These are phyloP conservation scores for Fusarium sterilihyphosum DNA, from an alignment of 2,329 filamentous ascomycete species.

Conservation along the genomic window DNA sequence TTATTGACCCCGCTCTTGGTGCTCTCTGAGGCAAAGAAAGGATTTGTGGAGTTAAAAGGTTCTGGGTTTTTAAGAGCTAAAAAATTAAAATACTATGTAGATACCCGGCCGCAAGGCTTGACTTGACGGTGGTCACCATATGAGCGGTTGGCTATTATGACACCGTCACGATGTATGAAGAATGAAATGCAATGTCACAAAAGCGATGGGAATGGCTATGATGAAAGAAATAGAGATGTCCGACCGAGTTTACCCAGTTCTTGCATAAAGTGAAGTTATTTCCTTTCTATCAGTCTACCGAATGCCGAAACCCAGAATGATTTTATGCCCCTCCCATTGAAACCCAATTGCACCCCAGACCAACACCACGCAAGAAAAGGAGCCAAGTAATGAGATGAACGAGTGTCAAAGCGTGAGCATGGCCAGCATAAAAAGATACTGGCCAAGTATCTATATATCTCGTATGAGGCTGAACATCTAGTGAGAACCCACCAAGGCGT, in stretches of 20 bases:
- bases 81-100: constrained; percentile 30
- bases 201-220: background rate
- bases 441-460: background rate
- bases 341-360: background rate
- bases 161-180: constrained; percentile 23
- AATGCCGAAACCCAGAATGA: constrained; percentile 11
- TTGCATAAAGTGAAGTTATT: constrained; percentile 1
- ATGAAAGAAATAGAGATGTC: constrained; percentile 1
- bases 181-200: constrained; percentile 14
- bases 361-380: constrained; percentile 30
- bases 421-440: background rate
- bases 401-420: background rate
- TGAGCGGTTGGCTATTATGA: background rate
- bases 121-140: background rate
- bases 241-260: background rate
- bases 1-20: constrained; percentile 49
- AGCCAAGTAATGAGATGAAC: background rate
- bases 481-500: constrained; percentile 76
- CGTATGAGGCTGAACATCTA: constrained; percentile 35
- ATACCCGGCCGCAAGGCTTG: constrained; percentile 37
- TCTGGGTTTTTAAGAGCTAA: constrained; percentile 6
- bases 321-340: constrained; percentile 1
- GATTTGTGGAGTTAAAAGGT: background rate
- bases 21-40: constrained; percentile 5
- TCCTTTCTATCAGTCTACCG: constrained; percentile 30